A percentile compares a stretch with the other conserved stretches of the same genome.
Evolutionary conservation across 2,329 filamentous ascomycete genomes (phyloP).

Genomic region (Ophiosphaerella herpotricha): DNA sequence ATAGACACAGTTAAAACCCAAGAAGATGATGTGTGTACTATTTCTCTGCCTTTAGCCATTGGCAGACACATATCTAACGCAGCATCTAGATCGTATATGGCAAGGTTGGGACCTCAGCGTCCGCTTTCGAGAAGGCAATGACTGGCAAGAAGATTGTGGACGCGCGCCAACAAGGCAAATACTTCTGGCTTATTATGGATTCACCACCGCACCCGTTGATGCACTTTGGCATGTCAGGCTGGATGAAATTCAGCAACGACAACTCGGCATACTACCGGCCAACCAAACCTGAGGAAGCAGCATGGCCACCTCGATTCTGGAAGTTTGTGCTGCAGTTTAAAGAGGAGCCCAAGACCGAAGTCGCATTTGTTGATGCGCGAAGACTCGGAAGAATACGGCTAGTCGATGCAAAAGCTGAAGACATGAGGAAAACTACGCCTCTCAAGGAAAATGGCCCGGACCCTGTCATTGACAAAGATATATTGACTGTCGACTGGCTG

Average conservation of each 20-base stretch:
- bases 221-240: conserved; percentile 78
- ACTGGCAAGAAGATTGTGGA: conserved; percentile 72
- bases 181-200: conserved; percentile 87
- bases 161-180: conserved; percentile 90
- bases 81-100: conserved; percentile 72
- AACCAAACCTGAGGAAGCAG: conserved; percentile 59
- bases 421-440: conserved; percentile 77
- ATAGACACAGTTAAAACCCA: conserved; percentile 71
- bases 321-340: conserved; percentile 80
- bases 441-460: conserved; percentile 93
- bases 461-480: conserved; percentile 79
- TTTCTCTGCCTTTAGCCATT: not conserved
- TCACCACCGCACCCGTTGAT: conserved; percentile 83
- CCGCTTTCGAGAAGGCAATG: conserved; percentile 74
- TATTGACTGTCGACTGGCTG: conserved; percentile 78
- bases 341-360: conserved; percentile 62
- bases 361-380: conserved; percentile 83
- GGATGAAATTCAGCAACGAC: conserved; percentile 84
- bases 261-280: conserved; percentile 80
- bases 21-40: conserved; percentile 64
- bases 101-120: conserved; percentile 81
- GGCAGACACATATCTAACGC: not conserved
- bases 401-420: conserved; percentile 75
- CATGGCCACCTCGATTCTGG: conserved; percentile 89
- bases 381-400: conserved; percentile 79